phyloP scores from a whole-genome alignment of 2,329 filamentous ascomycete species.

The Hypomyces rosellus region DNA sequence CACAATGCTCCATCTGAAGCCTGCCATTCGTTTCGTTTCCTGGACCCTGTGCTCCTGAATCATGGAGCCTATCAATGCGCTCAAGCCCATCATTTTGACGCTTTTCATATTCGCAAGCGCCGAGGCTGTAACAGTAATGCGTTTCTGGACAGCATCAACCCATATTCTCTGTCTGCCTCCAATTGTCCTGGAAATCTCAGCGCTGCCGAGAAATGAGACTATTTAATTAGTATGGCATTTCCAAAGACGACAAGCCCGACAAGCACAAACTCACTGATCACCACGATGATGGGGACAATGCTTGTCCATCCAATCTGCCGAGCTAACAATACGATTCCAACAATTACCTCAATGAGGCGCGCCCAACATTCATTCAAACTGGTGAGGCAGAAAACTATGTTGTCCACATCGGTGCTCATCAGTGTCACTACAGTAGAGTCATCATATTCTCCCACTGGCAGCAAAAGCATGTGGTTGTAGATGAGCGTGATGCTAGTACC shows the following conservation, averaged over 20 bases:
- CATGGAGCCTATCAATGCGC: too few species aligned
- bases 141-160: constrained; percentile 15
- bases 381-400: constrained; percentile 6
- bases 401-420: constrained; percentile 14
- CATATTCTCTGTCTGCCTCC: constrained; percentile 13
- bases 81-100: constrained; percentile 33
- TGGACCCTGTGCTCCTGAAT: too few species aligned
- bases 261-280: too few species aligned
- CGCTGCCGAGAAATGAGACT: constrained; percentile 11
- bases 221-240: neutral
- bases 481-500: constrained; percentile 15
- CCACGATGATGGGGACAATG: too few species aligned
- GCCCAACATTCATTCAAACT: constrained; percentile 11
- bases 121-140: constrained; percentile 15
- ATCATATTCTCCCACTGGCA: constrained; percentile 10
- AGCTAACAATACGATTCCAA: neutral
- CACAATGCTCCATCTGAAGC: too few species aligned
- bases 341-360: neutral
- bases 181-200: constrained; percentile 14
- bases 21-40: too few species aligned
- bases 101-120: constrained; percentile 33
- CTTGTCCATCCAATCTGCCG: neutral
- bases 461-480: constrained; percentile 15
- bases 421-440: constrained; percentile 12
- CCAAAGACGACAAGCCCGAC: too few species aligned